A percentile compares a stretch with the other conserved stretches of the same genome.
phyloP scores from a whole-genome alignment of 805 yeast species.

The Candida ficus region DNA sequence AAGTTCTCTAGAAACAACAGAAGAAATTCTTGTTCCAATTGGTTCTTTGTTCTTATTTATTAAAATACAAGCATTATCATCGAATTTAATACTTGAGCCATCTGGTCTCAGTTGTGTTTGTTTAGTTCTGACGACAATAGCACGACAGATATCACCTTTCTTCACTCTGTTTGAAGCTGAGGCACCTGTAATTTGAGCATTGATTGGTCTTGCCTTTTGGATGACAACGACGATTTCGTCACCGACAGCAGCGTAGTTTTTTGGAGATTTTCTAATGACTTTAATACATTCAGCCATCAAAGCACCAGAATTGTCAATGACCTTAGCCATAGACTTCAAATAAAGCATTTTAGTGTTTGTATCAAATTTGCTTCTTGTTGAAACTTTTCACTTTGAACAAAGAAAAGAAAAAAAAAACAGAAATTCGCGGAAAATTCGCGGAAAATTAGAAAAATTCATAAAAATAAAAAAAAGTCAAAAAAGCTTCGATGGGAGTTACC shows the following conservation, averaged over 20 bases:
- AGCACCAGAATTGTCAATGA: conserved; percentile 95
- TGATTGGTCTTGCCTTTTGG: conserved; percentile 79
- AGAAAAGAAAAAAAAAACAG: not conserved
- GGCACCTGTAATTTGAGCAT: conserved; percentile 67
- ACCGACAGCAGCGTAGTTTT: conserved; percentile 78
- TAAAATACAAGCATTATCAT: conserved; percentile 95
- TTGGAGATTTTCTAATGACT: conserved; percentile 84
- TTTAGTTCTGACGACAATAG: conserved; percentile 90
- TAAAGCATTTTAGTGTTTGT: conserved; percentile 89
- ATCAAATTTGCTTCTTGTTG: too few relatives aligned
- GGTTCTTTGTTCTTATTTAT: conserved; percentile 92
- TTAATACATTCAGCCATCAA: conserved; percentile 93
- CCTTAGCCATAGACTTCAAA: conserved; percentile 81
- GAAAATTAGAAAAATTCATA: not conserved
- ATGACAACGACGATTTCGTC: conserved; percentile 94
- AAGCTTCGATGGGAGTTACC: not conserved
- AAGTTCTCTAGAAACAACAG: conserved; percentile 88
- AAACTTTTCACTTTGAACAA: too few relatives aligned
- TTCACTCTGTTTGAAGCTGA: conserved; percentile 76
- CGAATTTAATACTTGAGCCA: conserved; percentile 82
- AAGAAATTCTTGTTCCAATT: conserved; percentile 85
- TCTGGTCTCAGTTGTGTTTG: conserved; percentile 72
- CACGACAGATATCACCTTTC: conserved; percentile 93
- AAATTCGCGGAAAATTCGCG: too few relatives aligned
- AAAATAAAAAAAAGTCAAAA: not conserved